Base-by-base conservation (phyloP, 495 filamentous ascomycete species). In the Tuber borchii region DNA sequence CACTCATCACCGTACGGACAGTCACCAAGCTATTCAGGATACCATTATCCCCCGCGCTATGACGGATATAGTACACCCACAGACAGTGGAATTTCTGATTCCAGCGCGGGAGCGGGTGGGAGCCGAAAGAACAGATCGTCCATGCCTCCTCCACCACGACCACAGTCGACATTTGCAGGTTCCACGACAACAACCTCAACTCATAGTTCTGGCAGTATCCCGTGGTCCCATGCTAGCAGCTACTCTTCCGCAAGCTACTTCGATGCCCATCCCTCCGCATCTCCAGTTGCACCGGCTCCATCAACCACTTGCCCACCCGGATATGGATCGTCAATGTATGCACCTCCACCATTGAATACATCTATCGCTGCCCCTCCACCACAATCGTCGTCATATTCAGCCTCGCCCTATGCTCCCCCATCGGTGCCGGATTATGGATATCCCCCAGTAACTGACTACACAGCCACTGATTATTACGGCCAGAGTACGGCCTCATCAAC, bases 91-190 rank as follows among this genome's bases (percentile, higher is more conserved):
- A 75, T 79, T 69, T 31, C 77, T 69, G 78, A 79, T 14, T 74
- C 77, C 65, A 34, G 74, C 45, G 44, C 70, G 42, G 76, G 74
- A n/a, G 48, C 77, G 42, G 65, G 76, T n/a, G 75, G 71, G 31
- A 82, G 76, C 12, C 70, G 78, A 43, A 82, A 73, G 73, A 77
- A 79, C 71, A 82, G 77, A 46, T 75, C 80, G 20, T 75, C 80
- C 56, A 82, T 82, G 79, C 80, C 80, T 22, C 80, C 80, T 56
- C 80, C 80, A 37, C 80, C 80, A 71, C 43, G 80, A 43, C 80
- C 80, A 56, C 73, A 73, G n/a, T 82, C 80, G 51, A 79, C 74
- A n/a, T 82, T 82, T 73, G 70, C 61, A 65, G 78, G 76, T n/a
- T 70, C 78, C 42, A 71, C 78, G 8, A 46, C 78, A 79, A 61